Conservation (phyloP, 768 basidiomycete species). For the Thelephora aurantiotincta region DNA sequence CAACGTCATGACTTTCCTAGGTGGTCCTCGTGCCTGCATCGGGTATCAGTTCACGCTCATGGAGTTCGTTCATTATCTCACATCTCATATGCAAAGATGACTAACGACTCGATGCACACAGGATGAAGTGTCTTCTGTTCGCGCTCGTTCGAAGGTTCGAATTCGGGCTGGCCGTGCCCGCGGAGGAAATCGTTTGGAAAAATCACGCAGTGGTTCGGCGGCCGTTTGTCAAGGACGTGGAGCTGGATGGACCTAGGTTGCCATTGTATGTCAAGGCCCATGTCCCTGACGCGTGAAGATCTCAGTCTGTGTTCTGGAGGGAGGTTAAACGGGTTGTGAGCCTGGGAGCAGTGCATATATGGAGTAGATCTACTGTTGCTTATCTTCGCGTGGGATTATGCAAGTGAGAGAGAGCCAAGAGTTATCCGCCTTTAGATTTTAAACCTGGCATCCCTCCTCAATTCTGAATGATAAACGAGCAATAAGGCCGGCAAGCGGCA, state of each 20-base stretch:
- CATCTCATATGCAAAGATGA: too few relatives aligned
- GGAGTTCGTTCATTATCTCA: slow-evolving; percentile 27
- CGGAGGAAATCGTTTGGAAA: slow-evolving; percentile 10
- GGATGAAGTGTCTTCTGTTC: slow-evolving; percentile 21
- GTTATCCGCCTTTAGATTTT: too few relatives aligned
- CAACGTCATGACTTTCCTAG: slow-evolving; percentile 45
- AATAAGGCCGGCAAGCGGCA: too few relatives aligned
- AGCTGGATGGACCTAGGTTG: slow-evolving; percentile 9
- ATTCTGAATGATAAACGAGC: too few relatives aligned
- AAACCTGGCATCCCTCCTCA: too few relatives aligned
- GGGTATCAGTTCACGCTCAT: slow-evolving; percentile 51
- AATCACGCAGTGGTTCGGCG: slow-evolving; percentile 11
- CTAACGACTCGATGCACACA: background rate
- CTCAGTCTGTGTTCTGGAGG: too few relatives aligned
- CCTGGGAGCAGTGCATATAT: too few relatives aligned
- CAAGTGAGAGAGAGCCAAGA: too few relatives aligned
- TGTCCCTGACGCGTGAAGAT: too few relatives aligned
- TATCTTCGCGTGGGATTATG: too few relatives aligned
- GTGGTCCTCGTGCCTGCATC: slow-evolving; percentile 52
- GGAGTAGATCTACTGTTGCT: too few relatives aligned
- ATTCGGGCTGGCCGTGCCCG: slow-evolving; percentile 17
- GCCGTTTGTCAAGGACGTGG: slow-evolving; percentile 10
- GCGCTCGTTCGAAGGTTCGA: slow-evolving; percentile 17
- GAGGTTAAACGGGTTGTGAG: too few relatives aligned
- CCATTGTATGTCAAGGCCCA: slow-evolving; percentile 12